Evolutionary conservation across 2,329 filamentous ascomycete species (phyloP).

Genomic region (Ascochyta viciae-villosae): DNA sequence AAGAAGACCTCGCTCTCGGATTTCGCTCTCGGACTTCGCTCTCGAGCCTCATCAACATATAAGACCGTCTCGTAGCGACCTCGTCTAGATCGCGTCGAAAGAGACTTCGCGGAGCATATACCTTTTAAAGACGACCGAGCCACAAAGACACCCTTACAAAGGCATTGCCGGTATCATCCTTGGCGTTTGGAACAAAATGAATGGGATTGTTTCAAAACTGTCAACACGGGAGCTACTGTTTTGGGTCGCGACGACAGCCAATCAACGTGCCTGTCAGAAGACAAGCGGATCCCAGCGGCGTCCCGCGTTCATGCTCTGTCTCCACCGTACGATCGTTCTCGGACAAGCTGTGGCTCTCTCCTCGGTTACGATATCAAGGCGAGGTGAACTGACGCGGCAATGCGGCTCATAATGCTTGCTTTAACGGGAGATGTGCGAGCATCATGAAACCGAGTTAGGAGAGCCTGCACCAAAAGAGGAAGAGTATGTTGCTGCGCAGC

Average conservation of each 20-base stretch:
- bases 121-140: background rate
- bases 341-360: constrained; percentile 1
- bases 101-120: background rate
- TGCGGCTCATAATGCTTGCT: constrained; percentile 4
- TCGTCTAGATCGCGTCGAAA: background rate
- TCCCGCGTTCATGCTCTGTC: constrained; percentile 1
- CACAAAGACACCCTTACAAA: background rate
- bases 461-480: constrained; percentile 4
- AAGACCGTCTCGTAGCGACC: background rate
- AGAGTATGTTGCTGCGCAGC: background rate
- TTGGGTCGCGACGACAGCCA: constrained; percentile 6
- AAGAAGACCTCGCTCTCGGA: too few relatives aligned
- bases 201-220: constrained; percentile 8
- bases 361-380: background rate
- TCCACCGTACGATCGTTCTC: background rate
- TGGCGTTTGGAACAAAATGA: constrained; percentile 21
- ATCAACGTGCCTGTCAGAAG: constrained; percentile 1
- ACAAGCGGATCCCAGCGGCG: background rate
- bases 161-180: background rate
- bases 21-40: background rate
- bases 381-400: background rate
- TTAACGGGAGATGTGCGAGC: background rate
- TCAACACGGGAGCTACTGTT: constrained; percentile 18
- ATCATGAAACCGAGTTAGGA: constrained; percentile 11
- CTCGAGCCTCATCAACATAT: background rate